Conservation (phyloP, 305 asterid genomes). For the Fraxinus ornus region DNA sequence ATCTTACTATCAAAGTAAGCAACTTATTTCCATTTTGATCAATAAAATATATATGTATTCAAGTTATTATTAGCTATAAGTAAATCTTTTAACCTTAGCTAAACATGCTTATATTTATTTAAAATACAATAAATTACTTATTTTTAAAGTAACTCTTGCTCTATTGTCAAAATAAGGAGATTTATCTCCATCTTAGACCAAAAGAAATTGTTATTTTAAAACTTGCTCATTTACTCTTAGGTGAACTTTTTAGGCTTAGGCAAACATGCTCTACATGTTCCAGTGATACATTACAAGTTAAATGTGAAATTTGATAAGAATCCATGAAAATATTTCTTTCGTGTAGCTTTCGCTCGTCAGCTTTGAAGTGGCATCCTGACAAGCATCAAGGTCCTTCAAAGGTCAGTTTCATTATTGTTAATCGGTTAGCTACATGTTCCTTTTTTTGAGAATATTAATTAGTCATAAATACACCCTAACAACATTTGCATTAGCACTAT, state of each 20-base stretch:
- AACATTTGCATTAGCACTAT: neutral
- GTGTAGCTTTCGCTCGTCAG: constrained; percentile 81
- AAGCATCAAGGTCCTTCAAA: constrained; percentile 74
- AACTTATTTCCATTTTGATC: neutral
- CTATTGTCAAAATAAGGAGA: neutral
- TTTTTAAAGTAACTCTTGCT: neutral
- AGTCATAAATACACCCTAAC: neutral
- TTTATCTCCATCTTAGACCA: neutral
- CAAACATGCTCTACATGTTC: neutral
- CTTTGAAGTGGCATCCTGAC: constrained; percentile 98
- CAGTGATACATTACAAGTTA: neutral
- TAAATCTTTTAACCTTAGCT: neutral
- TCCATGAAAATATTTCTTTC: constrained; percentile 8
- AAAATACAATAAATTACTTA: neutral
- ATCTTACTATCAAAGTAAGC: neutral
- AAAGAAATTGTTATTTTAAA: neutral
- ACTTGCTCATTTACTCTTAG: neutral
- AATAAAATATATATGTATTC: neutral
- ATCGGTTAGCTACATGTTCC: neutral
- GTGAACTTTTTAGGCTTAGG: neutral
- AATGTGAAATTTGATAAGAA: neutral
- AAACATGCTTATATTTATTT: neutral
- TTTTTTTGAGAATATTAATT: neutral
- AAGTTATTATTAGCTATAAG: neutral
- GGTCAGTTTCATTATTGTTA: constrained; percentile 41